Evolutionary conservation across 768 basidiomycete species (phyloP), one percentile per base, ranked within the genome.

Genomic region (Suillus hirtellus): DNA sequence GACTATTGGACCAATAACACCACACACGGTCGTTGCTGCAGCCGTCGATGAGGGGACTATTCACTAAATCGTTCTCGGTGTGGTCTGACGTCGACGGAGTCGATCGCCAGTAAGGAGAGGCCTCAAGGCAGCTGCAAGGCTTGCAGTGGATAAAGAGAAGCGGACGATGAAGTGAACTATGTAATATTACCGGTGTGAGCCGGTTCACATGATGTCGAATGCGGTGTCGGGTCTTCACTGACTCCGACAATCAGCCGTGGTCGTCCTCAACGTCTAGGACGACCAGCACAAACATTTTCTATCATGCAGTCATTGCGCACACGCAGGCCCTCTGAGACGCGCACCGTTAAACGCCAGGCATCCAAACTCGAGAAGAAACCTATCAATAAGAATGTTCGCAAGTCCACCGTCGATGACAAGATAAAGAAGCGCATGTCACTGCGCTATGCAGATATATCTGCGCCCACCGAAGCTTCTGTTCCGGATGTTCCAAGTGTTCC

Each of bases 401-500:
- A 72, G 24, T 77, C 77, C 9, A 64, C 75, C 62, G 82, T 88
- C 64, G 84, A 95, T 74, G 96, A 96, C 83, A 94, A 92, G 79
- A 95, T 97, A 77, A 95, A 94, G 84, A 94, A 94, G 77, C 90
- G 96, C 71, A 90, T 97, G 88, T 95, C 95, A 17, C 92, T 89
- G 84, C 88, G 95, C 73, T 97, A 92, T 84, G 93, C 90, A 44
- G 91, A 92, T 67, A 89, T 93, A 61, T 89, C 89, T 1, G 79
- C 83, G n/a, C 90, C 89, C 7, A 88, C 86, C 2, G 82, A 85
- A 56, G 72, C 75, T 10, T 75, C 72, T 47, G 72, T 87, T 3
- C 89, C 92, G 4, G 76, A 85, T 1, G 75, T 89, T 19, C 89
- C 89, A 2, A 76, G 82, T 0, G 66, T 91, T 46, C 86, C 87